Evolutionary conservation across 2,329 filamentous ascomycete genomes (phyloP), one percentile per base, ranked within the genome.

Genomic region (Fusarium hainanense): DNA sequence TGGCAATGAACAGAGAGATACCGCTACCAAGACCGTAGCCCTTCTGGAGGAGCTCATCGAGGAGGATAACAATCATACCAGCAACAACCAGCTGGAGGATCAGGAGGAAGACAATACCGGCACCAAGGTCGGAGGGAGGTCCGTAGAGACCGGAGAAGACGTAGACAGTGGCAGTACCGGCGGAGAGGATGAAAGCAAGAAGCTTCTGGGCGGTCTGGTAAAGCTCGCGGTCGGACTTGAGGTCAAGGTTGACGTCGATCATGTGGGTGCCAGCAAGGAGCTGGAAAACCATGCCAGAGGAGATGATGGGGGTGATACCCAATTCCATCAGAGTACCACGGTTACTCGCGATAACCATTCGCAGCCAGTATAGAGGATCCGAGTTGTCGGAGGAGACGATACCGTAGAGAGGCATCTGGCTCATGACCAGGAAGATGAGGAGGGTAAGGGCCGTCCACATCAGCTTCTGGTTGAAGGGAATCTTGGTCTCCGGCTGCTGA

Each of bases 171-270:
- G 94, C 95, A 81, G 97, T 97, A 76, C 96, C 96, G 83, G 97
- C 96, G 71, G 95, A 97, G 75, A 99, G 89, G 80, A 99, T 97
- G 79, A 99, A 97, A 75, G 96, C 96, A 78, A 97, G 95, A 72
- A 97, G 92, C 88, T 99, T 99, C 89, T 99, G 96, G 59, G 97
- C 96, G 71, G 95, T 99, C 88, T 99, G 96, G 90, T 99, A 99
- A 72, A 99, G 91, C 87, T 99, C 96, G 84, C 96, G 96, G 84
- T 99, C 96, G 82, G 95, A 96, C 89, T 99, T 99, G 83, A 98
- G 91, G 88, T 99, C 96, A 78, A 99, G 93, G 89, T 99, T 98
- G 87, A 99, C 95, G 82, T 99, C 96, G 84, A 99, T 98, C 86
- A 98, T 92, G 89, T 99, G 96, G 82, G 96, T 99, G 80, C 96